These are phyloP conservation scores for Purpureocillium takamizusanense DNA, from an alignment of 2,329 filamentous ascomycete species.

Conservation along the genomic window DNA sequence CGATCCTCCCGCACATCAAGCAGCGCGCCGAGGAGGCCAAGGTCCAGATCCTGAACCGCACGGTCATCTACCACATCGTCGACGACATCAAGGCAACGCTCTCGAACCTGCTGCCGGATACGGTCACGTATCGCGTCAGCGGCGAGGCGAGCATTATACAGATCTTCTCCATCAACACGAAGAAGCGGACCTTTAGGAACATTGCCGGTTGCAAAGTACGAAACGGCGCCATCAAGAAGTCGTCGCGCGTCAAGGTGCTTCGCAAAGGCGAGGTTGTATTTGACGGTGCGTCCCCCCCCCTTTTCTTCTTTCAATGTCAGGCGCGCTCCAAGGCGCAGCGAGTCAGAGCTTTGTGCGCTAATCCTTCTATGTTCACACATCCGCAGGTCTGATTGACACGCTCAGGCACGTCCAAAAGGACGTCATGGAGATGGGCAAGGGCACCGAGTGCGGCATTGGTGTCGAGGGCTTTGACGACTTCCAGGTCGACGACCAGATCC, in stretches of 20 bases:
- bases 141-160: slow-evolving; percentile 84
- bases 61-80: slow-evolving; percentile 72
- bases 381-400: slow-evolving; percentile 64
- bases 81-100: slow-evolving; percentile 64
- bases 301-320: not conserved
- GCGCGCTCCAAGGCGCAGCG: too few species aligned
- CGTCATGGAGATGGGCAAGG: slow-evolving; percentile 80
- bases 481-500: slow-evolving; percentile 72
- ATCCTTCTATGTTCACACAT: not conserved
- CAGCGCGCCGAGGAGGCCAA: slow-evolving; percentile 60
- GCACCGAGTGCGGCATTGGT: slow-evolving; percentile 83
- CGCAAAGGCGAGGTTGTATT: slow-evolving; percentile 63
- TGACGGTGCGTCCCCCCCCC: slow-evolving; percentile 57
- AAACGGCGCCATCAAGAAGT: slow-evolving; percentile 64
- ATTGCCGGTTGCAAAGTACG: slow-evolving; percentile 84
- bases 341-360: slow-evolving; percentile 7
- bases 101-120: slow-evolving; percentile 59
- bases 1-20: slow-evolving; percentile 57
- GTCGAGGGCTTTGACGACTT: slow-evolving; percentile 77
- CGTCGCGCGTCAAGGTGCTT: slow-evolving; percentile 60
- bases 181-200: slow-evolving; percentile 58
- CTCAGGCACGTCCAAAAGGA: slow-evolving; percentile 93
- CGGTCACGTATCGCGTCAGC: slow-evolving; percentile 59
- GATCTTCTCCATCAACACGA: slow-evolving; percentile 76
- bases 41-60: slow-evolving; percentile 76